Base-by-base conservation (phyloP, 2,329 filamentous ascomycete species). In the Botryosphaeria agaves region DNA sequence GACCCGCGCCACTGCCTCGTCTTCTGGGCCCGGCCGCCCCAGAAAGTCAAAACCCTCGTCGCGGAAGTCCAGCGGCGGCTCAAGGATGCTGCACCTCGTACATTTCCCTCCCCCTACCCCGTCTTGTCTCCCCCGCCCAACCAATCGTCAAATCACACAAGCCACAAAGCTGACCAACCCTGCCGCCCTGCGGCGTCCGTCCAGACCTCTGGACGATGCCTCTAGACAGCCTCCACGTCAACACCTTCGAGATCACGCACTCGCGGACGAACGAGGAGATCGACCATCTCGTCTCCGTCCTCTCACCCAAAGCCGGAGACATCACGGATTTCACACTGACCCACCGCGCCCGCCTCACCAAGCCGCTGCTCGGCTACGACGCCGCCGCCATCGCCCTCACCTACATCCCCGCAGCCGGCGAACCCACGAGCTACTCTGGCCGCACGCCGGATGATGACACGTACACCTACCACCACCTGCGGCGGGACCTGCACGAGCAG, bases 391-490 rank as follows among this genome's bases (percentile, higher is more conserved):
- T 94, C 32, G 87, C 87, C 1, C 56, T 95, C 19, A 89, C 80
- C 16, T 94, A 91, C 52, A 58, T 94, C 2, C 85, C 87, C 0
- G 82, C 81, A 0, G 66, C 72, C 3, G 73, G 71, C 7, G 76
- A 83, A 55, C 33, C 37, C 12, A 20, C 24, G 14, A 12, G 42
- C 26, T n/a, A n/a, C n/a, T n/a, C n/a, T n/a, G 51, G 52, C 9
- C 48, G 58, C 11, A 54, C 41, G 2, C 28, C 32, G 1, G 44
- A 63, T 23, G 64, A 69, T 12, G 78, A 89, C 40, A 45, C 41
- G 1, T 94, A 82, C 54, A 85, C 79, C 0, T 94, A 94, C 50
- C 87, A 94, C 48, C 87, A 95, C 51, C 69, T 95, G 6, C 73
- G 87, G 3, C 67, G 76, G 3, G 83, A 93, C 46, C 49, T 91